Base-by-base conservation (phyloP, 2,329 filamentous ascomycete species). In the Dactylonectria macrodidyma region DNA sequence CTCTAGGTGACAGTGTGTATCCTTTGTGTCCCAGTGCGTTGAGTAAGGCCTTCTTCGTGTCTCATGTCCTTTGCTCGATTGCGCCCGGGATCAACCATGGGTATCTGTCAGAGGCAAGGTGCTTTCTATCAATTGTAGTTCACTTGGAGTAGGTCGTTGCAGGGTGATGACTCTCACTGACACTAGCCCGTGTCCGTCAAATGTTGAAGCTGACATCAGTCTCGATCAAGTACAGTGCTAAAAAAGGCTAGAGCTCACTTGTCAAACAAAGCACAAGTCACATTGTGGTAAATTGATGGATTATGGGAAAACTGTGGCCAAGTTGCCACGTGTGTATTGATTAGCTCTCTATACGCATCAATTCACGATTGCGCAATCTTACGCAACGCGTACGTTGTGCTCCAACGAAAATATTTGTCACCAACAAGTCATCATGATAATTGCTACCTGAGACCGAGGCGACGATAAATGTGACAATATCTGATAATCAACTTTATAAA, bases 201-300 rank as follows among this genome's bases (percentile, higher is more conserved):
- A 46, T 14, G 16, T 46, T 47, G 24, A 33, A 38, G 48, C 19
- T 65, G 30, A 65, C 48, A 38, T 44, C 11, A 26, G 41, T 48
- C 38, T 50, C 33, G 48, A 55, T 55, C 7, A 30, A 16, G 14
- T 59, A 59, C 56, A 59, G 56, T 65, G 62, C n/a, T 11, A 54
- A 34, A 59, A 47, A 59, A 47, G n/a, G 10, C 2, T 6, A 14
- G 0, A 3, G 10, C 14, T 48, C 16, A 59, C 56, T 65, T 65
- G 55, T 59, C 6, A 24, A 36, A 14, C 8, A 7, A 30, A 30
- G 26, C 26, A 30, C 26, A 5, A 5, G 26, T 30, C 26, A 7
- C 26, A 7, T 3, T 34, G 9, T 7, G 14, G n/a, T 3, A 7
- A 51, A 54, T n/a, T 7, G 50, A 24, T n/a, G 7, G 5, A 30